phyloP scores from a whole-genome alignment of 768 basidiomycete species.

The Russula virescens region DNA sequence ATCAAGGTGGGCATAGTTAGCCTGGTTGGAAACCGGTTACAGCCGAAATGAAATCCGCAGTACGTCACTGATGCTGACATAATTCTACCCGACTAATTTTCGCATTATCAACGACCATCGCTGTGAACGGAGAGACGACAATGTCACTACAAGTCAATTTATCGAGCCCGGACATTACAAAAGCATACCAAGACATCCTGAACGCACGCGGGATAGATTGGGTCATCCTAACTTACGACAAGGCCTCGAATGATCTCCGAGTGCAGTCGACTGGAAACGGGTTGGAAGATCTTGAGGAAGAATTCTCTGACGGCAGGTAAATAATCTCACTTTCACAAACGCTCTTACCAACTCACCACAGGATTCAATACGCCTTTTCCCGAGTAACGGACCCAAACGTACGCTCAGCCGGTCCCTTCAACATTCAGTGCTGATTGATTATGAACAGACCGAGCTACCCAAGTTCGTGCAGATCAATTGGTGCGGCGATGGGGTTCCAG shows the following conservation, averaged over 20 bases:
- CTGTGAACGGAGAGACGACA: not conserved
- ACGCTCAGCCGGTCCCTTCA: constrained; percentile 25
- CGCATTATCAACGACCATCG: too few relatives aligned
- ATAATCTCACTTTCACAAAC: constrained; percentile 16
- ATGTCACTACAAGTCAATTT: constrained; percentile 84
- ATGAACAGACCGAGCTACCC: constrained; percentile 61
- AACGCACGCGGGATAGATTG: constrained; percentile 65
- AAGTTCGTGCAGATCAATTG: constrained; percentile 97
- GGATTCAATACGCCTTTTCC: constrained; percentile 91
- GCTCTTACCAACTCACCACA: constrained; percentile 30
- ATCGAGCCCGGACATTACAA: constrained; percentile 61
- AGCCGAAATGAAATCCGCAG: too few relatives aligned
- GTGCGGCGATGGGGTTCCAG: constrained; percentile 97
- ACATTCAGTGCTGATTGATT: not conserved
- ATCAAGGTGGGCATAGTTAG: too few relatives aligned
- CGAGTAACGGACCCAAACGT: constrained; percentile 85
- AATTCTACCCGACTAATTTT: too few relatives aligned
- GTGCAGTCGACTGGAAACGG: constrained; percentile 81
- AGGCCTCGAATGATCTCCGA: constrained; percentile 78
- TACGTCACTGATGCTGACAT: too few relatives aligned
- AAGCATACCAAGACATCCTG: constrained; percentile 72
- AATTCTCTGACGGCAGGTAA: constrained; percentile 92
- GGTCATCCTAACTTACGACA: constrained; percentile 76
- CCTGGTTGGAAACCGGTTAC: too few relatives aligned
- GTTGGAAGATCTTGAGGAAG: constrained; percentile 85